A percentile compares a stretch with the other conserved stretches of the same genome.
Evolutionary conservation across 306 rosid genomes (phyloP).

Genomic region (Quillaja saponaria): DNA sequence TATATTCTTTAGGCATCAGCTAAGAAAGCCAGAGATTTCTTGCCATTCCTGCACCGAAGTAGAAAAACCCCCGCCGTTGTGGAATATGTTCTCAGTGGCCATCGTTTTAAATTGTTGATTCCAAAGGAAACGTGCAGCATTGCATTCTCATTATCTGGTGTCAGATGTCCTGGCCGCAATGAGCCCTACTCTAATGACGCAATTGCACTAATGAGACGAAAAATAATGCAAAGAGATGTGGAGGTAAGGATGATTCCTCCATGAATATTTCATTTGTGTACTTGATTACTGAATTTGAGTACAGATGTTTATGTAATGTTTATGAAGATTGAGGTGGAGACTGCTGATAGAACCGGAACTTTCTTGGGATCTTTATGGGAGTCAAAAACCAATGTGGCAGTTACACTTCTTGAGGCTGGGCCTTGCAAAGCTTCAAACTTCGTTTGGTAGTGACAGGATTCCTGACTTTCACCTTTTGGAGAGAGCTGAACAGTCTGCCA

Average conservation of each 20-base stretch:
- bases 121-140: conserved; percentile 98
- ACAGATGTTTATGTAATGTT: conserved; percentile 14
- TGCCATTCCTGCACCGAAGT: conserved; percentile 87
- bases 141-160: conserved; percentile 92
- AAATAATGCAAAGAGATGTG: conserved; percentile 97
- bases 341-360: conserved; percentile 91
- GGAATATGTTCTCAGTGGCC: conserved; percentile 99
- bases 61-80: conserved; percentile 90
- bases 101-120: conserved; percentile 92
- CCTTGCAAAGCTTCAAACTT: conserved; percentile 78
- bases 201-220: conserved; percentile 91
- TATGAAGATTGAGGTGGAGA: conserved; percentile 87
- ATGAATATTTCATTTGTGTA: conserved; percentile 5
- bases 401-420: conserved; percentile 91
- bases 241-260: conserved; percentile 60
- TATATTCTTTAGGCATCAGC: conserved; percentile 62
- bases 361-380: conserved; percentile 98
- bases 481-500: conserved; percentile 87
- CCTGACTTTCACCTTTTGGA: conserved; percentile 83
- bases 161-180: conserved; percentile 93
- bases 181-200: conserved; percentile 96
- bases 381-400: conserved; percentile 67
- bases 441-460: conserved; percentile 88
- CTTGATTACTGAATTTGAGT: conserved; percentile 16
- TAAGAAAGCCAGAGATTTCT: conserved; percentile 86